Evolutionary conservation across 768 basidiomycete genomes (phyloP), one percentile per base, ranked within the genome.

Genomic region (Psilocybe tampanensis): DNA sequence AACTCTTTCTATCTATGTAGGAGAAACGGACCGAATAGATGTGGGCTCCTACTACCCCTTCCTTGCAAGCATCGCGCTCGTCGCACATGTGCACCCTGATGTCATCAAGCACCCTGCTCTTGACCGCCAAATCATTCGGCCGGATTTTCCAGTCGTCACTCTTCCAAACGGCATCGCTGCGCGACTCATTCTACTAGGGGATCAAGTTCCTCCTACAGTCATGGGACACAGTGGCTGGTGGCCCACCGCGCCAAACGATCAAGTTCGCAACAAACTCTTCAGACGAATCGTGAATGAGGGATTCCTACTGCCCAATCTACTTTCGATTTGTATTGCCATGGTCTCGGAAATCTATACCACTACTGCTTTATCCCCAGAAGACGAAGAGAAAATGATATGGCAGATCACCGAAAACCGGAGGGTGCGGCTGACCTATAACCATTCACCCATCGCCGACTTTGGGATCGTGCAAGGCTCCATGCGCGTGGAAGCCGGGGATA

Each of bases 401-500:
- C 49, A 51, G 49, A 13, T 17, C 21, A 51, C 49, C 23, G 39
- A 15, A 9, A 43, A 23, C 11, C 19, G 41, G 8, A 36, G 51
- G 22, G 51, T 52, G 9, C 41, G 51, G 4, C 41, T 52, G n/a
- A 42, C 41, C n/a, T 43, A 52, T 24, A 32, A 19, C 13, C 26
- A 26, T 8, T 72, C 72, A 1, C 78, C 78, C 17, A 77, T 82
- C 39, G 44, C 75, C 1, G 79, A 82, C 54, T 79, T 81, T 58
- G 80, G 80, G 9, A 75, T 81, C 39, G 72, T 66, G 1, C 64
- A 66, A 44, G 79, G 79, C 9, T 58, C 65, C 12, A 71, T 64
- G 18, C 52, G 65, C 1, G 78, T 80, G 9, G 71, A 60, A 22
- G 26, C 43, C 4, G 67, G 74, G 47, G 75, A 80, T 60, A 66